Percentiles rank a stretch among this genome's conserved stretches.
Evolutionary conservation across 2,329 filamentous ascomycete genomes (phyloP).

Genomic region (Ophiostoma triangulosporum): DNA sequence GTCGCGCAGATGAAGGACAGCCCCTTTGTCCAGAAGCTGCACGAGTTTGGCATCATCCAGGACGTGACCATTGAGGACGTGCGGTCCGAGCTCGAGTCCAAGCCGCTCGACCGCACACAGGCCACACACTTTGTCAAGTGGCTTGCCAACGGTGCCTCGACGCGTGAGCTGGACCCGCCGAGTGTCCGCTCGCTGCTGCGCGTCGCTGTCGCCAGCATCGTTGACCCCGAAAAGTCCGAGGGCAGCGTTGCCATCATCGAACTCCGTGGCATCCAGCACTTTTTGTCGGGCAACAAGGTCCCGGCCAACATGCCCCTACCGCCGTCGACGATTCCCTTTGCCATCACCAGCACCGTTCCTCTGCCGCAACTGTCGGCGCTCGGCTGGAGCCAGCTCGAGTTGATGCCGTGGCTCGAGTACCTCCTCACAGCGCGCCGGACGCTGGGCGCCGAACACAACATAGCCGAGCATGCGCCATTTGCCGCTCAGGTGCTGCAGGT

Average conservation of each 20-base stretch:
- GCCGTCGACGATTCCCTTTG: constrained; percentile 67
- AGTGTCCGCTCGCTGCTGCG: constrained; percentile 60
- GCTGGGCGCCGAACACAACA: constrained; percentile 48
- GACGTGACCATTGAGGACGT: constrained; percentile 82
- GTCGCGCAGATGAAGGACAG: constrained; percentile 60
- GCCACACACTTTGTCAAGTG: constrained; percentile 74
- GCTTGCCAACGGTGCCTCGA: constrained; percentile 58
- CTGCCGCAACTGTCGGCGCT: constrained; percentile 60
- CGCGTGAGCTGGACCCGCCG: constrained; percentile 56
- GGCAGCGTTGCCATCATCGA: constrained; percentile 51
- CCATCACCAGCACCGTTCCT: constrained; percentile 60
- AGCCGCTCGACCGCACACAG: constrained; percentile 67
- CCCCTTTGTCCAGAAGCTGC: constrained; percentile 67
- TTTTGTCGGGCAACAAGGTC: constrained; percentile 64
- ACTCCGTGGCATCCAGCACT: constrained; percentile 61
- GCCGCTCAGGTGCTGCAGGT: constrained; percentile 64
- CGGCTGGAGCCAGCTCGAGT: constrained; percentile 74
- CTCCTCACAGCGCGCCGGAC: constrained; percentile 55
- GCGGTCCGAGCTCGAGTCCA: constrained; percentile 65
- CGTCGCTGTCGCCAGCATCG: constrained; percentile 62
- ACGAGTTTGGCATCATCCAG: constrained; percentile 74
- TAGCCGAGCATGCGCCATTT: constrained; percentile 61
- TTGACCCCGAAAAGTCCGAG: constrained; percentile 22
- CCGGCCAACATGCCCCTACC: constrained; percentile 72
- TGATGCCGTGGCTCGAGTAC: constrained; percentile 75